phyloP scores from a whole-genome alignment of 371 early-diverging fungal genomes.

The Lichtheimia hyalospora region DNA sequence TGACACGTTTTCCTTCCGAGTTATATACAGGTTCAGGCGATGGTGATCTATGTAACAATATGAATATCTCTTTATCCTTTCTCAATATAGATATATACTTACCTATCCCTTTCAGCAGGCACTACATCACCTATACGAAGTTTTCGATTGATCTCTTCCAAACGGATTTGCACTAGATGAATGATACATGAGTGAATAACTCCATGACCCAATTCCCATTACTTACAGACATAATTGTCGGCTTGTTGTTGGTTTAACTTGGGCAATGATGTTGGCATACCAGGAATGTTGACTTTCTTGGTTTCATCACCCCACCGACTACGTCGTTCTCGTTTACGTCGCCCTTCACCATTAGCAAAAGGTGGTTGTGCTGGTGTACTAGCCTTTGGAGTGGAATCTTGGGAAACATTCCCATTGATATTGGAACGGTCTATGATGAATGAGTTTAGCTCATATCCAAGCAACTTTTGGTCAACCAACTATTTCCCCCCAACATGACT shows the following conservation, averaged over 20 bases:
- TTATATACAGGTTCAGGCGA: slow-evolving; percentile 94
- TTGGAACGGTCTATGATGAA: too few relatives aligned
- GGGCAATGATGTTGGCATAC: slow-evolving; percentile 82
- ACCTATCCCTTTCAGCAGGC: slow-evolving; percentile 75
- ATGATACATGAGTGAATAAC: not conserved
- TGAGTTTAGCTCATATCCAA: too few relatives aligned
- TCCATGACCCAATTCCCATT: not conserved
- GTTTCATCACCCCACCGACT: slow-evolving; percentile 89
- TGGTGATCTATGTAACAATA: slow-evolving; percentile 70
- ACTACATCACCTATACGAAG: slow-evolving; percentile 80
- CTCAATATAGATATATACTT: slow-evolving; percentile 5
- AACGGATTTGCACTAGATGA: slow-evolving; percentile 69
- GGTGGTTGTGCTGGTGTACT: not conserved
- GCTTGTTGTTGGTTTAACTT: slow-evolving; percentile 77
- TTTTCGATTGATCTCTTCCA: slow-evolving; percentile 88
- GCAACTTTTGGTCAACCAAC: too few relatives aligned
- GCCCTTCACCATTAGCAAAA: not conserved
- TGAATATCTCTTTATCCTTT: not conserved
- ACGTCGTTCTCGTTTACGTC: slow-evolving; percentile 52
- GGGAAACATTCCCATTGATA: too few relatives aligned
- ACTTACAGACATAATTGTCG: slow-evolving; percentile 80
- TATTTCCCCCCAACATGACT: too few relatives aligned
- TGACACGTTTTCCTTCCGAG: slow-evolving; percentile 90
- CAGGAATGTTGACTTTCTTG: slow-evolving; percentile 71
- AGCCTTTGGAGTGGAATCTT: too few relatives aligned